These are phyloP conservation scores for Cercospora zeae-maydis DNA, from an alignment of 2,329 filamentous ascomycete species.

Conservation along the genomic window DNA sequence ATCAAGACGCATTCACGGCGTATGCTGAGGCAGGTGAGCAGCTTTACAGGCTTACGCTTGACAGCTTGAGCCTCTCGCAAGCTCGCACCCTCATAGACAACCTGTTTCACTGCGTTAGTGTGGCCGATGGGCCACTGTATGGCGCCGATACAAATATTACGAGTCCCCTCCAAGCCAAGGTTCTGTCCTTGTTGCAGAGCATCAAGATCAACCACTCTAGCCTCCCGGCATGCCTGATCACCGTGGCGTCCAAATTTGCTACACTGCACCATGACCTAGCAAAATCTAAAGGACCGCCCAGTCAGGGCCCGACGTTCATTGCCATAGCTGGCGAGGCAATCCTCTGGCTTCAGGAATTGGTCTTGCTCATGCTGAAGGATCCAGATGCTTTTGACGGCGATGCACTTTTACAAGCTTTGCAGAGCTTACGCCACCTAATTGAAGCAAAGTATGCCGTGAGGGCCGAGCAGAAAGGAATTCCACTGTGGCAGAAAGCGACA, in stretches of 20 bases:
- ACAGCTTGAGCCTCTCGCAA: constrained; percentile 58
- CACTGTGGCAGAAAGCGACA: constrained; percentile 79
- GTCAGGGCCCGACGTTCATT: constrained; percentile 71
- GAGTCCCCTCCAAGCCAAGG: constrained; percentile 67
- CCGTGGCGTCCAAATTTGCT: constrained; percentile 66
- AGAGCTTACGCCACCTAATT: constrained; percentile 67
- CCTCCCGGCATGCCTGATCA: constrained; percentile 65
- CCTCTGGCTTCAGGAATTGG: constrained; percentile 60
- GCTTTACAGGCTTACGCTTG: constrained; percentile 70
- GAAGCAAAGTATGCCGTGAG: constrained; percentile 75
- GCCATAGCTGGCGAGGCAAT: constrained; percentile 84
- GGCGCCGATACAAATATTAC: constrained; percentile 68
- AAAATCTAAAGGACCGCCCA: constrained; percentile 16
- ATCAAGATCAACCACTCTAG: constrained; percentile 64
- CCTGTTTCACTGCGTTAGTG: constrained; percentile 66
- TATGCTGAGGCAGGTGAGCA: constrained; percentile 74
- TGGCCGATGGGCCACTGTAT: constrained; percentile 65
- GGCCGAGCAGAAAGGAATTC: constrained; percentile 64
- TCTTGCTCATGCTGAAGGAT: constrained; percentile 58
- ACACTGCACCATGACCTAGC: constrained; percentile 60
- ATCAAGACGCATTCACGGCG: constrained; percentile 79
- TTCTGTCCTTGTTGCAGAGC: constrained; percentile 64
- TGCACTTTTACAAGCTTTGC: constrained; percentile 62
- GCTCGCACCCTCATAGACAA: constrained; percentile 68
- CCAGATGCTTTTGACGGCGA: constrained; percentile 67